These are phyloP conservation scores for Sarocladiaceae sp. DNA, from an alignment of 2,329 filamentous ascomycete genomes.

Conservation along the genomic window DNA sequence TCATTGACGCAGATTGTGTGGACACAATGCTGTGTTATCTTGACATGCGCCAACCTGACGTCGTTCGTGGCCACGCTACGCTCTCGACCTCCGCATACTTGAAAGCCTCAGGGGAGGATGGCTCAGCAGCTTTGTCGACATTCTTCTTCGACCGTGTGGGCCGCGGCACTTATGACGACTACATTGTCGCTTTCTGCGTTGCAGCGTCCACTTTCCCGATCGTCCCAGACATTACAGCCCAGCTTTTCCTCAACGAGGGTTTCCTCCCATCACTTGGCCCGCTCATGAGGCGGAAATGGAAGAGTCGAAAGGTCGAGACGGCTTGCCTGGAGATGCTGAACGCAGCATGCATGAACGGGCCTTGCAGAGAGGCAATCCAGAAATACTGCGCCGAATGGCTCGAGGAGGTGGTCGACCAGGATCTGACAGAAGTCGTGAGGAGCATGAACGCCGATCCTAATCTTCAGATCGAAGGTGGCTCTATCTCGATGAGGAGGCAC, in stretches of 20 bases:
- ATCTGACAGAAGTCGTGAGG: slow-evolving; percentile 51
- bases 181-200: slow-evolving; percentile 91
- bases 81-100: slow-evolving; percentile 80
- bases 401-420: slow-evolving; percentile 74
- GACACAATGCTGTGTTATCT: slow-evolving; percentile 84
- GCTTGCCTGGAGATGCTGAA: slow-evolving; percentile 86
- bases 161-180: slow-evolving; percentile 78
- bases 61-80: slow-evolving; percentile 76
- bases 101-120: slow-evolving; percentile 68
- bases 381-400: slow-evolving; percentile 87
- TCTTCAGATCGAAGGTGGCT: slow-evolving; percentile 55
- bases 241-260: slow-evolving; percentile 82
- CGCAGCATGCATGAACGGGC: slow-evolving; percentile 80
- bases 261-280: slow-evolving; percentile 76
- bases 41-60: slow-evolving; percentile 73
- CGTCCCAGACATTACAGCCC: slow-evolving; percentile 67
- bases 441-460: slow-evolving; percentile 49
- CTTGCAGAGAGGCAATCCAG: slow-evolving; percentile 77
- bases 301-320: slow-evolving; percentile 80
- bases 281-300: slow-evolving; percentile 74
- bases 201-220: slow-evolving; percentile 85
- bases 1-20: slow-evolving; percentile 71
- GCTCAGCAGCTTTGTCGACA: slow-evolving; percentile 63
- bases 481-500: slow-evolving; percentile 57
- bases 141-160: slow-evolving; percentile 72